Base-by-base conservation (phyloP, 2,329 filamentous ascomycete species). In the Fulvia fulva region DNA sequence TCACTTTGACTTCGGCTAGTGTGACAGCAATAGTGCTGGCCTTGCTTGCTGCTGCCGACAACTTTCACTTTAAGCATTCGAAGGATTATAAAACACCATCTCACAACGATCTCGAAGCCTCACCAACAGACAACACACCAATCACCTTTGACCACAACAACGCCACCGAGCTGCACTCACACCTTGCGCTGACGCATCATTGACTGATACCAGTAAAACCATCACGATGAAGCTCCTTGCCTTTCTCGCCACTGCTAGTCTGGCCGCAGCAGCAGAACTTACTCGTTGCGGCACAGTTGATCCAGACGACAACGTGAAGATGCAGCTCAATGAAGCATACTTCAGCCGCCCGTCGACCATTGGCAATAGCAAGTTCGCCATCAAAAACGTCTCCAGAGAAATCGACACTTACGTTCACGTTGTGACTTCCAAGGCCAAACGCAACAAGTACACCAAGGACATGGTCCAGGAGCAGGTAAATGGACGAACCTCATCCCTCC, bases 351-450 rank as follows among this genome's bases (percentile, higher is more conserved):
- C 57, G 22, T 53, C 49, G n/a, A 56, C 60, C 32, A 28, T 55
- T 21, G 49, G 54, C 25, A 22, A 46, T 9, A 26, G 19, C 21
- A 14, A 54, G 37, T 25, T 52, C 55, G 25, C 34, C 34, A n/a
- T 14, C 5, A 57, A 41, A 2, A 47, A 56, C 7, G 32, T 53
- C 25, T 46, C 51, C n/a, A 55, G 63, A 7, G 26, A 43, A 1
- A 54, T 65, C 30, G 52, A 65, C 30, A 61, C 59, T 5, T 73
- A 77, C 59, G 76, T 78, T 65, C 76, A 78, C 66, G 72, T 78
- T 41, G 71, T 77, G 26, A 70, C 71, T 23, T 72, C 69, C n/a
- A 50, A 52, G 0, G 68, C 67, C 45, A 72, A 69, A 14, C 65
- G 69, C 46, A 66, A 62, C 41, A 63, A 66, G 44, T 73, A 77